Evolutionary conservation across 495 filamentous ascomycete genomes (phyloP), one percentile per base, ranked within the genome.

Genomic region (Tuber microsphaerosporum): DNA sequence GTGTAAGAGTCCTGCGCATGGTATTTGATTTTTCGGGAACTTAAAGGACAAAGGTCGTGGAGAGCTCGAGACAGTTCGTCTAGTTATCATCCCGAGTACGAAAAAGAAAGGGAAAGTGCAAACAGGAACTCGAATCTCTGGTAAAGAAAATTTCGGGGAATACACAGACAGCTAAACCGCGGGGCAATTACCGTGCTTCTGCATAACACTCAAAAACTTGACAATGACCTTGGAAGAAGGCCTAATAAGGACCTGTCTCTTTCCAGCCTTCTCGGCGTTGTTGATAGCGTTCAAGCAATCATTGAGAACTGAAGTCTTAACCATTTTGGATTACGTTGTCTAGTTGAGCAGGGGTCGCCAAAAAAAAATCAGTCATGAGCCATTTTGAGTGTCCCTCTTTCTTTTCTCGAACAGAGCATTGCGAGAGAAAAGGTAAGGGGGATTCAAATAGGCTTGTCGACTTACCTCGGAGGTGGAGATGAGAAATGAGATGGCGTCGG

Each of bases 261-360:
- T 97, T 85, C 95, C 95, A 81, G 91, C 88, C 91, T 98, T 97
- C 90, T 99, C 95, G 88, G 95, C 95, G 85, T 98, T 99, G 92
- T 99, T 98, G 91, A 99, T 97, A 89, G 91, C 89, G 85, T 98
- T 98, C 81, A 99, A 93, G 85, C 94, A 93, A 91, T 98, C 95
- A 89, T 98, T 96, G 84, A 99, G 93, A 85, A 97, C 94, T 84
- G 92, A 96, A 82, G 95, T 97, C 87, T 92, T 93, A 87, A 97
- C 94, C 95, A 98, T 99, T 84, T 90, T 97, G 89, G 84, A 87
- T 91, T 90, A 90, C 96, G 94, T 92, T 96, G 92, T 93, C 90
- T 88, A 91, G 90, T 86, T 85, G 83, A 83, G 84, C 42, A 72
- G 37, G 71, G 73, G 70, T 46, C 48, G 72, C 72, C 74, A 70